Evolutionary conservation across 1,139 yeast genomes (phyloP).

Genomic region (Protomyces arabidopsidicola): DNA sequence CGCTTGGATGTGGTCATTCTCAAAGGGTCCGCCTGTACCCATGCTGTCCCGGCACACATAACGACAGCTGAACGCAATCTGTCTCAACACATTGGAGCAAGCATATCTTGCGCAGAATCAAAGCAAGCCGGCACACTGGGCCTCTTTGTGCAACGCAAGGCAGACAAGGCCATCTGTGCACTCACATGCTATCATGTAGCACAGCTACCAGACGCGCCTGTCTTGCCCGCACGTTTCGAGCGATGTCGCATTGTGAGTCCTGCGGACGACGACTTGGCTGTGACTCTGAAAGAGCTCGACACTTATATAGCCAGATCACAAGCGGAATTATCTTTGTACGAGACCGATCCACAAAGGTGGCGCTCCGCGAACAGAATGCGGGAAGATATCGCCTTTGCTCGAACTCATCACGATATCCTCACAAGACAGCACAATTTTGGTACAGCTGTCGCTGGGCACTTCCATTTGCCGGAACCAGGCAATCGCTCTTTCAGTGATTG

Average conservation of each 20-base stretch:
- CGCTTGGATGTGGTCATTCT: no score
- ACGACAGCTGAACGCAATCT: no score
- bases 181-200: not conserved
- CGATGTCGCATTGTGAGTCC: not conserved
- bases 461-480: not conserved
- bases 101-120: no score
- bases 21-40: no score
- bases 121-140: not conserved
- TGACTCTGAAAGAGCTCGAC: not conserved
- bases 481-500: not conserved
- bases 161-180: not conserved
- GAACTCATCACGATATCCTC: not conserved
- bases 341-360: not conserved
- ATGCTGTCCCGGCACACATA: no score
- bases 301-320: not conserved
- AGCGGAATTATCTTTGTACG: not conserved
- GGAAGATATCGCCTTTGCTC: not conserved
- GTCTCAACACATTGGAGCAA: no score
- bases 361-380: not conserved
- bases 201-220: no score
- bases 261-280: not conserved
- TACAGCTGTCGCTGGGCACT: not conserved
- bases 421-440: not conserved
- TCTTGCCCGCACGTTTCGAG: not conserved
- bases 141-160: not conserved